phyloP scores from a whole-genome alignment of 495 filamentous ascomycete genomes.

The Neurospora sp. region DNA sequence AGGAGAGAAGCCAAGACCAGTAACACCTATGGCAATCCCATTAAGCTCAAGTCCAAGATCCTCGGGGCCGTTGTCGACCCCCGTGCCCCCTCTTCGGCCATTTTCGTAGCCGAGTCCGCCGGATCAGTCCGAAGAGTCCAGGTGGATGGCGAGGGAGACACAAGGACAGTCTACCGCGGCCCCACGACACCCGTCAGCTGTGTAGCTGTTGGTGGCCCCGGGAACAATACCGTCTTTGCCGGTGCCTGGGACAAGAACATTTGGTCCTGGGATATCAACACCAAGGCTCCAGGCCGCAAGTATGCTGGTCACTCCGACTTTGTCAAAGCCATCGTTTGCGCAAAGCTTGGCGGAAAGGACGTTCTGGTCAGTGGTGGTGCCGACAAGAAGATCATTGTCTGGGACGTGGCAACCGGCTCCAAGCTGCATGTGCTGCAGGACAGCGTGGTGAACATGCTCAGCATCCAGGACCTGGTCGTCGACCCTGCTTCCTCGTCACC shows the following conservation, averaged over 20 bases:
- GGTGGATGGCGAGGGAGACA: conserved; percentile 46
- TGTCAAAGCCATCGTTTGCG: conserved; percentile 63
- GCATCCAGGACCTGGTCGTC: conserved; percentile 62
- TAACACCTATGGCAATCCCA: conserved; percentile 76
- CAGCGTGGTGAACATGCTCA: conserved; percentile 53
- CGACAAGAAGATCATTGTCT: conserved; percentile 78
- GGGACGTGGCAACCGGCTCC: conserved; percentile 57
- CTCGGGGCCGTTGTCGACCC: conserved; percentile 67
- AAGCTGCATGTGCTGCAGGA: conserved; percentile 65
- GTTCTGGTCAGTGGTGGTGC: conserved; percentile 76
- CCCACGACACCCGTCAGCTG: conserved; percentile 72
- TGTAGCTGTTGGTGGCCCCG: conserved; percentile 53
- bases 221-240: conserved; percentile 56
- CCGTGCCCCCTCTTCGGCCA: conserved; percentile 37
- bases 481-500: conserved; percentile 48
- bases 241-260: conserved; percentile 90
- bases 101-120: conserved; percentile 77
- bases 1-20: conserved; percentile 70
- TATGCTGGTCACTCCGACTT: conserved; percentile 85
- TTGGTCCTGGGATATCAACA: conserved; percentile 66
- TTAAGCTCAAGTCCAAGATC: conserved; percentile 75
- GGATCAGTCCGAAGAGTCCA: conserved; percentile 63
- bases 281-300: conserved; percentile 38
- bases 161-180: conserved; percentile 50
- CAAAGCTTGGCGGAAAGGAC: conserved; percentile 46